Base-by-base conservation (phyloP, 2,329 filamentous ascomycete species). In the Gnomoniopsis sp. region DNA sequence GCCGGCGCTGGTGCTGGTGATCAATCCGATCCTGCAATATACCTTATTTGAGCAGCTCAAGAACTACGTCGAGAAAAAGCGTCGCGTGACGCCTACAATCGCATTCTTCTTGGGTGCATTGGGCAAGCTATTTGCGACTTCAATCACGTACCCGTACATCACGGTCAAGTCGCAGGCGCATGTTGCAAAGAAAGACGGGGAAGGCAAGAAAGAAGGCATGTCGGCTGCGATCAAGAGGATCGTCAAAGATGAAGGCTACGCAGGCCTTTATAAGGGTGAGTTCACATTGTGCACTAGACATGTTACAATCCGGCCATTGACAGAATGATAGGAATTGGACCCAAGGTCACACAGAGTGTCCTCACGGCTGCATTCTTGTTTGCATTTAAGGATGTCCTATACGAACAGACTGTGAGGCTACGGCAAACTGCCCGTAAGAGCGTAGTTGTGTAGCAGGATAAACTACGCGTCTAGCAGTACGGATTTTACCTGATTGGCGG, bases 31-130 rank as follows among this genome's bases (percentile, higher is more conserved):
- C 66, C 79, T 99, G 64, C 95, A 99, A 78, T 99, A 99, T 77
- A 99, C 95, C 17, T 89, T 99, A 57, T 99, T 98, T 69, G 95
- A 99, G 81, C 93, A 99, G 80, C 80, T 98, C 78, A 98, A 97
- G 85, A 96, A 98, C 72, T 69, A 82, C 26, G 77, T 97, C 58
- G 93, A 97, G 83, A 89, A 66, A 22, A 70, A 70, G 15, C 66
- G 76, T 81, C 71, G 77, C 60, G 84, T 98, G 58, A 96, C 91
- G 0, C 91, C 93, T 1, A 88, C 86, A 57, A 85, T 96, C 65
- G 92, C 91, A 52, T 99, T 99, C 74, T 85, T 95, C 70, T 81
- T 99, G 2, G 95, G 95, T 63, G 95, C 95, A 1, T 71, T 98
- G 34, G 93, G 95, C 74, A 99, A 99, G 83, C 82, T 99, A 64